phyloP scores from a whole-genome alignment of 257 asterid species.

The Osmanthus fragrans region DNA sequence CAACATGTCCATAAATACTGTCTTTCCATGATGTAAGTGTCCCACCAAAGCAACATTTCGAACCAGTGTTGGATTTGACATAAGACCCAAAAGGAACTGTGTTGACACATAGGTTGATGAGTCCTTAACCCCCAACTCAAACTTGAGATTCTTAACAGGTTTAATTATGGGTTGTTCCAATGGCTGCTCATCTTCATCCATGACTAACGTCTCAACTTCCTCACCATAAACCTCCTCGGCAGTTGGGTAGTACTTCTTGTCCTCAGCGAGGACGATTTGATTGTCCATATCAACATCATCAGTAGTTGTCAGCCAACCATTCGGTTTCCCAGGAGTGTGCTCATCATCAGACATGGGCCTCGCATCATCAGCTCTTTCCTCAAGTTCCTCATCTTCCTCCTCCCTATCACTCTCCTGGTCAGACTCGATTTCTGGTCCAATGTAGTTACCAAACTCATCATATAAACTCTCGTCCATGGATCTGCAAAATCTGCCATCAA shows the following conservation, averaged over 20 bases:
- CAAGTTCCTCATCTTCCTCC: conserved; percentile 82
- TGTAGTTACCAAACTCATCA: conserved; percentile 94
- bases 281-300: conserved; percentile 92
- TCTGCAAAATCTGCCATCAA: conserved; percentile 29
- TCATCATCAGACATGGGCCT: conserved; percentile 67
- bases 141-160: conserved; percentile 87
- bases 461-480: conserved; percentile 91
- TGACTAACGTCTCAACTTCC: conserved; percentile 92
- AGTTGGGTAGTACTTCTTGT: conserved; percentile 91
- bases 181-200: conserved; percentile 98
- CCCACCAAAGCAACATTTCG: conserved; percentile 96
- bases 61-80: conserved; percentile 83
- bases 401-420: conserved; percentile 86
- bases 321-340: conserved; percentile 69
- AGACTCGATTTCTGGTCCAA: conserved; percentile 96
- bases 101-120: conserved; percentile 88
- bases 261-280: conserved; percentile 91
- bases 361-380: conserved; percentile 67
- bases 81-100: conserved; percentile 85
- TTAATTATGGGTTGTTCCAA: conserved; percentile 80
- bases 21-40: conserved; percentile 81
- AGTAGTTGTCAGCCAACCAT: conserved; percentile 73
- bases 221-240: conserved; percentile 99
- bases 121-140: conserved; percentile 93
- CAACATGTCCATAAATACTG: conserved; percentile 92